Percentiles rank a stretch among this genome's conserved stretches.
Evolutionary conservation across 495 filamentous ascomycete species (phyloP).

Genomic region (Hyphodiscus hymeniophilus): DNA sequence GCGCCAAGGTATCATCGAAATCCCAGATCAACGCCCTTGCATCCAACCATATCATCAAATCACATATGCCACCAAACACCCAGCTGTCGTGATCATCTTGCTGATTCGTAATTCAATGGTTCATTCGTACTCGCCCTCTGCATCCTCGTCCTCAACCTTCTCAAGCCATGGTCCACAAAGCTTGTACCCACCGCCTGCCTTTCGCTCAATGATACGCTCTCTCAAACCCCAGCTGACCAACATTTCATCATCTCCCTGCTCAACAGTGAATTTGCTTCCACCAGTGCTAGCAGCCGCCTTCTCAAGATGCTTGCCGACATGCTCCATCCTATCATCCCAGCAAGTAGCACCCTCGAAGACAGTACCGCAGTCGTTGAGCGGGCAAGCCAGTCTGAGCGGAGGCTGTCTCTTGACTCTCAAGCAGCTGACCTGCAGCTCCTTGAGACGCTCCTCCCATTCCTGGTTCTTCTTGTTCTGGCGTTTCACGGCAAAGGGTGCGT

Average conservation of each 20-base stretch:
- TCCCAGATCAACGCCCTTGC: too few relatives aligned
- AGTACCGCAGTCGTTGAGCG: conserved; percentile 45
- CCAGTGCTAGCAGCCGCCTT: conserved; percentile 26
- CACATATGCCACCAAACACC: too few relatives aligned
- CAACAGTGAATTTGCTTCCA: neutral
- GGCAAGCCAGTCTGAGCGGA: conserved; percentile 56
- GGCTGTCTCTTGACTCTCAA: conserved; percentile 49
- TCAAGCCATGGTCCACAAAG: neutral
- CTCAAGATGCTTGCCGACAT: conserved; percentile 79
- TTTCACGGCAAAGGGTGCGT: conserved; percentile 46
- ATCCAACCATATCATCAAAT: too few relatives aligned
- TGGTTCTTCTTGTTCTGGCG: conserved; percentile 21
- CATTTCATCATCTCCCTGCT: conserved; percentile 16
- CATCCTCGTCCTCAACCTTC: neutral
- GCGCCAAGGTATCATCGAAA: too few relatives aligned
- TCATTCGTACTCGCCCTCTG: too few relatives aligned
- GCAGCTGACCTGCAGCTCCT: conserved; percentile 48
- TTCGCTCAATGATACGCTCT: conserved; percentile 15
- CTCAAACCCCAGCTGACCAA: conserved; percentile 18
- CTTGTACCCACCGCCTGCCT: neutral
- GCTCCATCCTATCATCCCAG: conserved; percentile 87
- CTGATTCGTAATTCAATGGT: too few relatives aligned
- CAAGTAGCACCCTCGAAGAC: conserved; percentile 52
- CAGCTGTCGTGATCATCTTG: too few relatives aligned
- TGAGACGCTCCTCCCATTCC: conserved; percentile 27